These are phyloP conservation scores for Sugiyamaella japonica DNA, from an alignment of 1,139 yeast species.

Conservation along the genomic window DNA sequence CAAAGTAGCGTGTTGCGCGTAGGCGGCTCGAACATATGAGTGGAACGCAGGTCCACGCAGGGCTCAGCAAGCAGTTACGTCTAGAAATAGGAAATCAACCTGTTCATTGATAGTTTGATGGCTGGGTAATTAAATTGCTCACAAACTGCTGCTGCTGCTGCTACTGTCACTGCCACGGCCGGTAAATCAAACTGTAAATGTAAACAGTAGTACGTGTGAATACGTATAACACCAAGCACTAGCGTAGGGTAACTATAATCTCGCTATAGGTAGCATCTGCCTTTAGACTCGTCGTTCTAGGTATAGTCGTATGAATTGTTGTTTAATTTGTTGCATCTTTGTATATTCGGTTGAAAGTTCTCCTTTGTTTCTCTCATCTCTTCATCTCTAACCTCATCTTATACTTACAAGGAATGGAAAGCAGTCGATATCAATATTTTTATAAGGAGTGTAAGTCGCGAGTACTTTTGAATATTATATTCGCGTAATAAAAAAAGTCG, in stretches of 20 bases:
- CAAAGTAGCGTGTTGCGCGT: not conserved
- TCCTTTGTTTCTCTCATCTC: not conserved
- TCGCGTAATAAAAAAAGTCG: not conserved
- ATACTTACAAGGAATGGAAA: not conserved
- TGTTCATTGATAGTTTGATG: not conserved
- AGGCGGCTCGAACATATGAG: not conserved
- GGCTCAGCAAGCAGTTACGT: not conserved
- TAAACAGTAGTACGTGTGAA: too few relatives aligned
- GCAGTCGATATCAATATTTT: not conserved
- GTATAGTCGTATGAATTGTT: too few relatives aligned
- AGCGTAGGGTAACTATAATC: too few relatives aligned
- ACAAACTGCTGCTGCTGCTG: too few relatives aligned
- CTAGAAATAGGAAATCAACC: too few relatives aligned
- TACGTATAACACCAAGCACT: too few relatives aligned
- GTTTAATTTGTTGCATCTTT: too few relatives aligned
- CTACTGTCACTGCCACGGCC: too few relatives aligned
- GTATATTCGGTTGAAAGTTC: not conserved
- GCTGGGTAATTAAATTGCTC: not conserved
- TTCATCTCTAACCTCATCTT: not conserved
- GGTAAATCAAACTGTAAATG: too few relatives aligned
- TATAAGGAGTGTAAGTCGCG: conserved; percentile 7
- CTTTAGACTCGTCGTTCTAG: too few relatives aligned
- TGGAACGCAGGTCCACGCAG: too few relatives aligned
- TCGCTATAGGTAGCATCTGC: too few relatives aligned
- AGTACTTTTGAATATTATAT: not conserved